These are phyloP conservation scores for Epichloe sylvatica DNA, from an alignment of 2,329 filamentous ascomycete species.

Conservation along the genomic window DNA sequence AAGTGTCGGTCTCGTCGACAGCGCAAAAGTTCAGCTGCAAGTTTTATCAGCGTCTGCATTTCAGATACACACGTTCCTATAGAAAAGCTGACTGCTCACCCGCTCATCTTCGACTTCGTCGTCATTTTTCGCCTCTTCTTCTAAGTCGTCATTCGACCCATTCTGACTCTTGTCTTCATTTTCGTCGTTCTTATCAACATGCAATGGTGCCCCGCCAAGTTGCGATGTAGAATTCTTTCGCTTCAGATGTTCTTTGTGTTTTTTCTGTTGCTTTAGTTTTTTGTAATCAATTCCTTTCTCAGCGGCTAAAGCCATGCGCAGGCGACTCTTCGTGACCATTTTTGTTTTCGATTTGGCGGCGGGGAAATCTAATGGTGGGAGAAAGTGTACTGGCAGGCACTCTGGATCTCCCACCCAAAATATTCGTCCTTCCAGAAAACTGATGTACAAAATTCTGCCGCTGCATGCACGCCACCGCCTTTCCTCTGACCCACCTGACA, in stretches of 20 bases:
- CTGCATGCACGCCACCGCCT: slow-evolving; percentile 1
- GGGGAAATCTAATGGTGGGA: not conserved
- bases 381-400: not conserved
- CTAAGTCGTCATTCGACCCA: slow-evolving; percentile 12
- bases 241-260: slow-evolving; percentile 28
- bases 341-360: not conserved
- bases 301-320: slow-evolving; percentile 39
- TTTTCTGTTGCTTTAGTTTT: slow-evolving; percentile 37
- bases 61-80: not conserved
- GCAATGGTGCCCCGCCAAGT: slow-evolving; percentile 10
- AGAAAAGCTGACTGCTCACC: not conserved
- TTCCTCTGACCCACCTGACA: not conserved
- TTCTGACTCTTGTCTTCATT: not conserved
- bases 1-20: slow-evolving; percentile 46
- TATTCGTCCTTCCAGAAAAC: slow-evolving; percentile 2
- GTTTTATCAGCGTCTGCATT: not conserved
- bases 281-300: slow-evolving; percentile 41
- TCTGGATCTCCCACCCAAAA: not conserved
- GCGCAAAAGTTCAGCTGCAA: slow-evolving; percentile 37
- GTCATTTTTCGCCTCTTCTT: slow-evolving; percentile 25
- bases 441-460: slow-evolving; percentile 5
- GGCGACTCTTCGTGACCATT: slow-evolving; percentile 33
- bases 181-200: not conserved
- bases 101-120: slow-evolving; percentile 21
- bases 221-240: slow-evolving; percentile 18